Evolutionary conservation across 1,284 basidiomycete species (phyloP), one percentile per base, ranked within the genome.

Genomic region (Xerocomus cyaneibrunnescens): DNA sequence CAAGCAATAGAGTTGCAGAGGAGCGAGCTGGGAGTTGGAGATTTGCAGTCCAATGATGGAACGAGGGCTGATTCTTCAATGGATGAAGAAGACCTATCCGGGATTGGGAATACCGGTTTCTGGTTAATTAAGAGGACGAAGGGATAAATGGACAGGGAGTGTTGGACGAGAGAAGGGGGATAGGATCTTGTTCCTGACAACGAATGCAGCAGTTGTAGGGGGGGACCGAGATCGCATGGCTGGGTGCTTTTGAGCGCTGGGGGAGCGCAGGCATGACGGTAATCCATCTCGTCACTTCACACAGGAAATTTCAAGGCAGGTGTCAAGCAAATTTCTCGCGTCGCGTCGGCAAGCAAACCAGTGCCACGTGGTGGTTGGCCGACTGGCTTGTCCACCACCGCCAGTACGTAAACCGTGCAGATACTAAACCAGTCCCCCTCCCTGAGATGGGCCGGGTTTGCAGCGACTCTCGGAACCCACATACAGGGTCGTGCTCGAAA

Each of bases 31-130:
- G 40, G 54, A 52, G 5, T 53, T 49, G 54, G 60, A 37, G 65
- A 67, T 71, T 70, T 67, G 67, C 65, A 70, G 48, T 38, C 50
- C 45, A 54, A 42, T 52, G 62, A 58, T 67, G n/a, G 57, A 65
- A 55, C 32, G 36, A 48, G 19, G n/a, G 28, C 5, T 16, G 59
- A 39, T 61, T 61, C 62, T 51, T 51, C 32, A 43, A 44, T 40
- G 56, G 54, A 54, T 43, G 51, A 54, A 56, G 56, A 58, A 57
- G 28, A 23, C 28, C 5, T 13, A 6, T 17, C 59, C 38, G 35
- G 1, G 47, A 65, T 42, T 55, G 50, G 54, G 58, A 63, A 58
- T 65, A 22, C 51, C 41, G 44, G 8, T 39, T 62, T 54, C n/a
- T 50, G 51, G 47, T 50, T 54, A 63, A 57, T 63, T 45, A 50